Evolutionary conservation across 176 grass and related monocot genomes (phyloP).

Genomic region (Lolium rigidum): DNA sequence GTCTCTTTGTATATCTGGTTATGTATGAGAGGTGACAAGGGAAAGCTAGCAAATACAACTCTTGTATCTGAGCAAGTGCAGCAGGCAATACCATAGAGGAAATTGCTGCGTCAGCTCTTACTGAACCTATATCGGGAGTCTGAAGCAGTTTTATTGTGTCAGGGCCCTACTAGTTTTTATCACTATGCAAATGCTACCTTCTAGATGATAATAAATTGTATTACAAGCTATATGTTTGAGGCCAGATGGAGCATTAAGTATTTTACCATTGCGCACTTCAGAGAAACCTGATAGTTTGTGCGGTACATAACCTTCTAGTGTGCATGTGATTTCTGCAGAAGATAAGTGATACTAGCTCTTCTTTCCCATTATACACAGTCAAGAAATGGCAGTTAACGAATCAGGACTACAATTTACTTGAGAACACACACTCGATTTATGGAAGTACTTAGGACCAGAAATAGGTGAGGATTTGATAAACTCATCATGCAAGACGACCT

Average conservation of each 20-base stretch:
- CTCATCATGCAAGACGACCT: not conserved
- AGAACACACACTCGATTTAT: too few species aligned
- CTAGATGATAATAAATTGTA: not conserved
- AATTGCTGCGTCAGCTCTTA: not conserved
- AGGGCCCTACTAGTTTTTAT: not conserved
- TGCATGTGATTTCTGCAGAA: not conserved
- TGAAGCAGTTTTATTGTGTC: not conserved
- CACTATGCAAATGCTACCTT: not conserved
- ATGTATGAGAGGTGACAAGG: too few species aligned
- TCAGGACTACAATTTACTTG: not conserved
- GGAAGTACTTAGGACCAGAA: too few species aligned
- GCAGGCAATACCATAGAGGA: not conserved
- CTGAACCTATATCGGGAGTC: not conserved
- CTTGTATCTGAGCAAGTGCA: not conserved
- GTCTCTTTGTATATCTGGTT: too few species aligned
- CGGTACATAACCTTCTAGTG: not conserved
- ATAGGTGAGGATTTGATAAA: not conserved
- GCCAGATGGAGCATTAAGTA: not conserved
- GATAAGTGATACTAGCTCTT: not conserved
- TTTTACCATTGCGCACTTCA: not conserved
- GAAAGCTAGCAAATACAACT: too few species aligned
- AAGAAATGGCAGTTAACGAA: not conserved
- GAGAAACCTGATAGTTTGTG: not conserved
- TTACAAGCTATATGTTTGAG: not conserved
- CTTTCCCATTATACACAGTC: not conserved